These are phyloP conservation scores for Aspergillus kassunensis DNA, from an alignment of 495 filamentous ascomycete genomes.

Conservation along the genomic window DNA sequence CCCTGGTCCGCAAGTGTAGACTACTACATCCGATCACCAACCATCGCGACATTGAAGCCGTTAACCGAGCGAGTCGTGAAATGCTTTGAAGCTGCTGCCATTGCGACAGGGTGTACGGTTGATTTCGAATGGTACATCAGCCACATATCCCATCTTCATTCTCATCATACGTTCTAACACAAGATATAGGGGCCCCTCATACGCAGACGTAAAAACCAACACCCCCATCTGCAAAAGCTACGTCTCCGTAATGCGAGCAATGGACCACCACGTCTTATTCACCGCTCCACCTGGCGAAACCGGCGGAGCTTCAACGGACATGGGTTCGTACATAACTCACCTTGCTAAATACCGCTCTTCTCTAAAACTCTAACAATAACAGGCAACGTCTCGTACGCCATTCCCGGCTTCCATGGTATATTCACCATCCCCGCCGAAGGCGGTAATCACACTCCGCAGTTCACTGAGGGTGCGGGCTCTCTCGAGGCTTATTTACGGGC, in stretches of 20 bases:
- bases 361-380: constrained; percentile 8
- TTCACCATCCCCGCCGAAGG: constrained; percentile 49
- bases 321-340: constrained; percentile 29
- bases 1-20: constrained; percentile 49
- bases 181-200: constrained; percentile 38
- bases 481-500: constrained; percentile 42
- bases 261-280: constrained; percentile 40
- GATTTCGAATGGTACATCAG: constrained; percentile 35
- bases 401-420: constrained; percentile 55
- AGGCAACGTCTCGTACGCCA: constrained; percentile 56
- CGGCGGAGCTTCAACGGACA: constrained; percentile 35
- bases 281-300: constrained; percentile 26
- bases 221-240: constrained; percentile 47
- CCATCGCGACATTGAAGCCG: constrained; percentile 30
- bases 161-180: background rate
- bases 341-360: background rate
- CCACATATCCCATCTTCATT: background rate
- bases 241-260: constrained; percentile 43
- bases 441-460: constrained; percentile 53
- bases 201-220: constrained; percentile 51
- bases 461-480: constrained; percentile 49
- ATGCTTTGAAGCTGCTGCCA: constrained; percentile 54
- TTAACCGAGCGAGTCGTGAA: constrained; percentile 48
- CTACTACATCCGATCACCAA: constrained; percentile 51
- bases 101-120: constrained; percentile 52